Evolutionary conservation across 2,329 filamentous ascomycete species (phyloP).

Genomic region (Penicillium polonicum): DNA sequence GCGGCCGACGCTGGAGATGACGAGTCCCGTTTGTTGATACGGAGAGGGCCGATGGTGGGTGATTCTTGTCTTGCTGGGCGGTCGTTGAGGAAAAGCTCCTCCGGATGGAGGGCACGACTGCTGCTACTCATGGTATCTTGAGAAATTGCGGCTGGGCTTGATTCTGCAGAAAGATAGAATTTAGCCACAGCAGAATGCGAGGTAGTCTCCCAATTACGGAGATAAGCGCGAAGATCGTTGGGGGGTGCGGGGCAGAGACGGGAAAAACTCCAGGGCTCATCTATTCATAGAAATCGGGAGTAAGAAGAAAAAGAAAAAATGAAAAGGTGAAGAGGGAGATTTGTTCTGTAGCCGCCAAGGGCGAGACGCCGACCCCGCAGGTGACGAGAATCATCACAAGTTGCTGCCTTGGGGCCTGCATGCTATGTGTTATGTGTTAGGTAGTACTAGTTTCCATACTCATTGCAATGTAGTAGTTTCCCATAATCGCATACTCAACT

Average conservation of each 20-base stretch:
- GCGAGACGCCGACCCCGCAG: slow-evolving; percentile 24
- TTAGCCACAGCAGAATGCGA: slow-evolving; percentile 10
- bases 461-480: no score
- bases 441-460: neutral
- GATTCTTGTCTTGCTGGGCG: slow-evolving; percentile 44
- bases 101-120: slow-evolving; percentile 64
- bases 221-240: slow-evolving; percentile 17
- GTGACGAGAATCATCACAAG: slow-evolving; percentile 19
- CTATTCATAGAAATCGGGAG: slow-evolving; percentile 6
- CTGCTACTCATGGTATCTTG: slow-evolving; percentile 43
- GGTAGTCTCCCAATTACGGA: slow-evolving; percentile 14
- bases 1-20: slow-evolving; percentile 51
- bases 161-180: slow-evolving; percentile 6
- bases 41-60: slow-evolving; percentile 77
- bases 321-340: neutral
- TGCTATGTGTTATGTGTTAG: neutral
- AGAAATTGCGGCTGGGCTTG: neutral
- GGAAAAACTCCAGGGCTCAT: neutral
- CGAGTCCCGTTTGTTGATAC: slow-evolving; percentile 77
- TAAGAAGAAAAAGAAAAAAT: neutral
- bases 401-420: slow-evolving; percentile 9
- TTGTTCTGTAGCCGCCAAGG: slow-evolving; percentile 15
- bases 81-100: slow-evolving; percentile 68
- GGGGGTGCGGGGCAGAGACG: neutral
- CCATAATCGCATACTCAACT: no score